Base-by-base conservation (phyloP, 257 asterid species). In the Penstemon newberryi region DNA sequence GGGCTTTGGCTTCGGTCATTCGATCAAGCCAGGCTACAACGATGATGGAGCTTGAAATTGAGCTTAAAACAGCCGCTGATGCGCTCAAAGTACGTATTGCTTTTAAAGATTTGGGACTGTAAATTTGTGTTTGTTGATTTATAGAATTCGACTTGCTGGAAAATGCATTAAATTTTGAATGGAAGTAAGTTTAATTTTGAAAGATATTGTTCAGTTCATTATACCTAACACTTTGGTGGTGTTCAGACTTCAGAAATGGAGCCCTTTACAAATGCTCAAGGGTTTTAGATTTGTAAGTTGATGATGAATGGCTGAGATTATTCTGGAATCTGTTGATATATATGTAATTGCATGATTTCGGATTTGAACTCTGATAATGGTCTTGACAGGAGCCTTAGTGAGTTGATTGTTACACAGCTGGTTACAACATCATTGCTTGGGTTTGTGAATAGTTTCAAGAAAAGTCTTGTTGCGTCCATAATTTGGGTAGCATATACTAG, bases 11-110 rank as follows among this genome's bases (percentile, higher is more conserved):
- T 12, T 93, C 95, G 51, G 92, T 87, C 51, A 90, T 93, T 73
- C 80, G 95, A 8, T 85, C 94, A 3, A 90, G 90, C 66, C 86
- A 86, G 51, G 98, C 98, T 53, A 85, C 88, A 2, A 93, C 98
- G 1, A 86, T 86, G 94, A 93, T 93, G 97, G 97, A 88, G 78
- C 95, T 90, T 18, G 96, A 93, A 70, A 84, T 86, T 77, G 98
- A 88, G 88, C 95, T 93, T 3, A 92, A 85, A 53, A 90, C 84
- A 51, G 96, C 96, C 6, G 79, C 91, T 4, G 97, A 93, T 84
- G 87, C 89, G 51, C 85, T 93, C n/a, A 88, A 93, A 76, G 97
- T 93, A 75, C 7, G 78, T 56, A 10, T 18, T 18, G 13, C 11
- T 43, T 15, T 36, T 3, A 36, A n/a, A 55, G 37, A 8, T 43